Evolutionary conservation across 2,329 filamentous ascomycete species (phyloP), one percentile per base, ranked within the genome.

Genomic region (Pseudogymnoascus sp.): DNA sequence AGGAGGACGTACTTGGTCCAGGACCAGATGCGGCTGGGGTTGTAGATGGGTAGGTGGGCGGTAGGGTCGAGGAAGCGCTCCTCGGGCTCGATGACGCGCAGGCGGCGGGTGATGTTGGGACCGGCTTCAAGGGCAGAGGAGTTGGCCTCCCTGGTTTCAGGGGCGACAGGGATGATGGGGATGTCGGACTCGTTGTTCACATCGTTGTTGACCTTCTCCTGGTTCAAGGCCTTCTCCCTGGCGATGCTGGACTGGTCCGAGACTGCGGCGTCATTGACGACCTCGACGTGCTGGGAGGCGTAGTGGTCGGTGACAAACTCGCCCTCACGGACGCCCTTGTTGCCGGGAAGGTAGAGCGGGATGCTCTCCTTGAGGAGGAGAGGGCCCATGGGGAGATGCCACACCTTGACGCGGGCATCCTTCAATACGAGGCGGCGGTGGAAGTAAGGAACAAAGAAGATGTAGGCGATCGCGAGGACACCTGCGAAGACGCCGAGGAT

Each of bases 61-160:
- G 62, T 67, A 3, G 65, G 64, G 13, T 38, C 65, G 14, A 67
- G 67, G 42, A 65, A 68, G 2, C 68, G 65, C 33, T 65, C 67
- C 44, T 67, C 61, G 35, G 61, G 62, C 53, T 61, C 64, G 14
- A 62, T 62, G 59, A 31, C 29, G 6, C 29, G 29, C 5, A 31
- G 29, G 29, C 29, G 29, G 29, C 29, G 29, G 29, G 7, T 6
- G 5, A 6, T 10, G 7, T 4, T 31, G 29, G 29, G 72, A 7
- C 74, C 79, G 47, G 74, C 78, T 0, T 80, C 81, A 59, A 77
- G 67, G 59, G 79, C 76, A 61, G 82, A 77, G 70, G 81, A 83
- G 70, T 78, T 72, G 3, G 80, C 29, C 7, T 31, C 29, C 29
- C 10, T 31, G 6, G 29, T 8, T 6, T 2, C 6, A 10, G 29